Base-by-base conservation (phyloP, 2,329 filamentous ascomycete genomes). In the Calonectria naviculata region DNA sequence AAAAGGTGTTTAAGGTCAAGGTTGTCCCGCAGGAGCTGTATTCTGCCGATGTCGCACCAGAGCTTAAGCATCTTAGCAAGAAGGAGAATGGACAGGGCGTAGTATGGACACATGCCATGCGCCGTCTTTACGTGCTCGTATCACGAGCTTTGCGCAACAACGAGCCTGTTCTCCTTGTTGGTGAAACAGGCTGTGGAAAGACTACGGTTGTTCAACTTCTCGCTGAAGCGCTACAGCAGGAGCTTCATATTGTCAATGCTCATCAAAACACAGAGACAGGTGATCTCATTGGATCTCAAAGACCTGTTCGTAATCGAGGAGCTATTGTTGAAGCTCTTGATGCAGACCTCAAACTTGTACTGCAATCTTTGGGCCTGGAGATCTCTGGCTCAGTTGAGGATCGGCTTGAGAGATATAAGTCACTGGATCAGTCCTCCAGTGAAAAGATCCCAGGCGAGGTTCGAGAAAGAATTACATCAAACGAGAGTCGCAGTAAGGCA, bases 181-280 rank as follows among this genome's bases (percentile, higher is more conserved):
- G 97, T 72, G 97, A 99, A 81, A 99, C 97, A 21, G 97, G 97
- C 7, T 98, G 96, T 79, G 97, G 97, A 71, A 99, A 99, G 85
- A 99, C 97, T 0, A 98, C 96, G 2, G 94, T 99, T 8, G 97
- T 95, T 76, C 97, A 99, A 81, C 89, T 98, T 80, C 89, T 98
- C 65, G 95, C 97, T 4, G 93, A 97, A 78, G 93, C 94, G 5
- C 89, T 94, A 73, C 86, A 88, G 19, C 95, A 93, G 78, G 87
- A 94, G 73, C 86, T 99, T 44, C 92, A 95, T 75, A 97, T 96
- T 76, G 93, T 99, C 79, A 99, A 99, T 80, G 97, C 97, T 3
- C 97, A 99, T 83, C 96, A 98, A 76, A 99, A 99, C 75, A 95
- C 97, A 0, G 97, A 99, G 82, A 98, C 97, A 0, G 96, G 97